Percentiles rank a stretch among this genome's conserved stretches.
Evolutionary conservation across 1,284 basidiomycete genomes (phyloP).

Genomic region (Naganishia sp.): DNA sequence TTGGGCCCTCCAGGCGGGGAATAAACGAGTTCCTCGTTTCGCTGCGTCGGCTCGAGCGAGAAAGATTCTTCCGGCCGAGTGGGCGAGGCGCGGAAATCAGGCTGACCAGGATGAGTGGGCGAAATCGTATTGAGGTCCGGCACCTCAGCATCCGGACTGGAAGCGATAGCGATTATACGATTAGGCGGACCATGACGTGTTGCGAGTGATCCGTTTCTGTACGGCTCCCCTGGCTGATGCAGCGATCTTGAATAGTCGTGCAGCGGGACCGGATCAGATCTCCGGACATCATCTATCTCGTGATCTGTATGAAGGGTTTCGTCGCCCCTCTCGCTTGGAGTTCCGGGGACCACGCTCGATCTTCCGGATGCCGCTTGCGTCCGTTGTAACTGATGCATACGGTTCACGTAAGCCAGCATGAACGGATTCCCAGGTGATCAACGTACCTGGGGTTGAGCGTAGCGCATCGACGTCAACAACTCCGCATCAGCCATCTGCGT

Average conservation of each 20-base stretch:
- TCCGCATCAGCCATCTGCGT: neutral
- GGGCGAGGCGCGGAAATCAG: neutral
- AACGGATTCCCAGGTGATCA: neutral
- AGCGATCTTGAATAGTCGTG: too few species aligned
- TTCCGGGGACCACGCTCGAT: constrained; percentile 18
- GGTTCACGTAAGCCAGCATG: neutral
- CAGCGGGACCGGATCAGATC: neutral
- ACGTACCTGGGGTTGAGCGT: neutral
- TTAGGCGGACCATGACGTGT: too few species aligned
- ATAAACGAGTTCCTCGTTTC: neutral
- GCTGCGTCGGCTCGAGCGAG: constrained; percentile 13
- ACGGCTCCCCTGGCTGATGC: too few species aligned
- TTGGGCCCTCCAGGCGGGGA: constrained; percentile 1
- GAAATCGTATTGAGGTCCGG: neutral
- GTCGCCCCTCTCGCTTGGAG: constrained; percentile 12
- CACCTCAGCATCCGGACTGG: neutral
- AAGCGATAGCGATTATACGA: neutral
- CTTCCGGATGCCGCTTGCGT: neutral
- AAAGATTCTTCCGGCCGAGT: neutral
- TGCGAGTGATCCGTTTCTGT: too few species aligned
- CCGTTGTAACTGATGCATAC: neutral
- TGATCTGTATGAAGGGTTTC: constrained; percentile 4
- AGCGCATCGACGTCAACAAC: neutral
- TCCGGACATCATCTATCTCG: neutral
- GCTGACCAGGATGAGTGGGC: neutral